phyloP scores from a whole-genome alignment of 2,329 filamentous ascomycete genomes.

The Herpotrichia juniperi region DNA sequence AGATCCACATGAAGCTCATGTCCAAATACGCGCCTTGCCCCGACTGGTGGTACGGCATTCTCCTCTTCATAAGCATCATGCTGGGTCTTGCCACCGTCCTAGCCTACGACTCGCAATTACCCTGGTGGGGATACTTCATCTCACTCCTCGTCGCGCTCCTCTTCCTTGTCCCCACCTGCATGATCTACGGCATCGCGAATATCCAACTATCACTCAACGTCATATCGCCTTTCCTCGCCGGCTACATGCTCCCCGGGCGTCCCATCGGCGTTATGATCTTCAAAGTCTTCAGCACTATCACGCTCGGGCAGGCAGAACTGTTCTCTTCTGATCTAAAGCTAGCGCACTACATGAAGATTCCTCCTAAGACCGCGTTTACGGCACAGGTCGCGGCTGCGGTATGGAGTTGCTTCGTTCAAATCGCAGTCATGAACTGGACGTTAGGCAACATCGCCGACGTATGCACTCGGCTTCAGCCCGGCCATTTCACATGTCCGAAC shows the following conservation, averaged over 20 bases:
- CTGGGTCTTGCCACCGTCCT: conserved; percentile 35
- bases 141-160: conserved; percentile 54
- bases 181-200: conserved; percentile 65
- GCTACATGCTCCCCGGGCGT: conserved; percentile 56
- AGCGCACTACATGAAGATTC: conserved; percentile 61
- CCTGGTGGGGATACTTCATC: conserved; percentile 40
- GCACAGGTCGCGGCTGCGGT: conserved; percentile 70
- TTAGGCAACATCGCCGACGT: conserved; percentile 65
- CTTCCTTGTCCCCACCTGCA: conserved; percentile 66
- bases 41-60: conserved; percentile 51
- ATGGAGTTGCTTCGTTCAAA: conserved; percentile 70
- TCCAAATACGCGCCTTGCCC: conserved; percentile 39
- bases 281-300: conserved; percentile 48
- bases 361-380: conserved; percentile 70
- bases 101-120: conserved; percentile 47
- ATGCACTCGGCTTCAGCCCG: conserved; percentile 64
- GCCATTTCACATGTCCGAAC: conserved; percentile 65
- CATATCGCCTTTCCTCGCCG: conserved; percentile 48
- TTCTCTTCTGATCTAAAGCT: conserved; percentile 60
- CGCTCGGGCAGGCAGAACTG: conserved; percentile 42
- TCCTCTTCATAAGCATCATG: conserved; percentile 59
- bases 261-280: conserved; percentile 60
- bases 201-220: conserved; percentile 26
- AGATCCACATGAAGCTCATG: conserved; percentile 41
- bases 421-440: conserved; percentile 66